Evolutionary conservation across 768 basidiomycete genomes (phyloP).

Genomic region (Tricholoma saponaceum): DNA sequence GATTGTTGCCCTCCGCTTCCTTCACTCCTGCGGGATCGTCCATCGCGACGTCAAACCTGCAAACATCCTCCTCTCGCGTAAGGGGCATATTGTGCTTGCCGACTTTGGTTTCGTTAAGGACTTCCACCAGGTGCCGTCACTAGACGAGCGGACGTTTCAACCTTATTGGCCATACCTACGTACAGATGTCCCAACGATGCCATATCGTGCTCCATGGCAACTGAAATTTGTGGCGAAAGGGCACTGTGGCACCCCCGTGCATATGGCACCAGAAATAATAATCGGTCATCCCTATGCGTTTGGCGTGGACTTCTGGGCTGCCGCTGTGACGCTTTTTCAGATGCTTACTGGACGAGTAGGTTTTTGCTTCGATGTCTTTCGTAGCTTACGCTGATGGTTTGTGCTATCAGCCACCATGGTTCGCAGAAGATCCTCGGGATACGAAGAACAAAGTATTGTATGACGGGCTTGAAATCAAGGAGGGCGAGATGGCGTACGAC

Average conservation of each 20-base stretch:
- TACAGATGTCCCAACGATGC: not conserved
- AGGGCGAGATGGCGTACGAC: not conserved
- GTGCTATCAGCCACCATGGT: not conserved
- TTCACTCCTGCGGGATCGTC: constrained; percentile 6
- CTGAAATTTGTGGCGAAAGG: not conserved
- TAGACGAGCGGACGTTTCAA: not conserved
- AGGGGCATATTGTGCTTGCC: constrained; percentile 10
- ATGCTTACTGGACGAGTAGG: constrained; percentile 12
- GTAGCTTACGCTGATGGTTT: not conserved
- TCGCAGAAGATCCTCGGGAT: not conserved
- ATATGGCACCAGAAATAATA: constrained; percentile 14
- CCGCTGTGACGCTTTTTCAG: constrained; percentile 8
- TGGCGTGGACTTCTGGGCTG: constrained; percentile 9
- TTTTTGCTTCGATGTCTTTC: not conserved
- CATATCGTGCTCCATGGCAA: not conserved
- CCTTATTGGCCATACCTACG: not conserved
- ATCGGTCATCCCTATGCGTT: not conserved
- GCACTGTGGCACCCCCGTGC: constrained; percentile 10
- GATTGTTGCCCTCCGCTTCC: constrained; percentile 6
- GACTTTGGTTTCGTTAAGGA: constrained; percentile 11
- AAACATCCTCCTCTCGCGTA: constrained; percentile 6
- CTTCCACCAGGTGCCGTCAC: not conserved
- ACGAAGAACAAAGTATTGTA: not conserved
- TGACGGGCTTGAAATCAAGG: not conserved
- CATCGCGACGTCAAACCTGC: constrained; percentile 13